These are phyloP conservation scores for Neofusicoccum parvum DNA, from an alignment of 2,329 filamentous ascomycete genomes.

Conservation along the genomic window DNA sequence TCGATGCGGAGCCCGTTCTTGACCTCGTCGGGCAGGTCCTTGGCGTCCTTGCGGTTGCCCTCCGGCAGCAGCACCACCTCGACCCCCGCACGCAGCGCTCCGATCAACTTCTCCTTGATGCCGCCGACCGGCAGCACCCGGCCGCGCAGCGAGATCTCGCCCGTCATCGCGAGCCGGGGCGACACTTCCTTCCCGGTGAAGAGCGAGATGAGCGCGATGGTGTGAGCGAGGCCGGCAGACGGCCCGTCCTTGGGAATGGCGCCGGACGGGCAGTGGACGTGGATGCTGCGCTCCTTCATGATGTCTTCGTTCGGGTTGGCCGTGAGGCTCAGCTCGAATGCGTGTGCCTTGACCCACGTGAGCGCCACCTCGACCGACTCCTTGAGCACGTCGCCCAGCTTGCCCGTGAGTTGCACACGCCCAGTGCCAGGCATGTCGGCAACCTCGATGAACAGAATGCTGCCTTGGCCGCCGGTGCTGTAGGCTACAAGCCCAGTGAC, in stretches of 20 bases:
- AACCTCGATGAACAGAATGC: conserved; percentile 97
- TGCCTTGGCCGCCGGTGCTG: conserved; percentile 80
- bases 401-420: conserved; percentile 91
- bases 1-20: conserved; percentile 84
- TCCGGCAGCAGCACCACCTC: conserved; percentile 89
- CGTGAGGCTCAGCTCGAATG: conserved; percentile 84
- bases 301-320: conserved; percentile 82
- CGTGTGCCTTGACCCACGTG: conserved; percentile 96
- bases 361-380: conserved; percentile 95
- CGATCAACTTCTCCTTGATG: conserved; percentile 98
- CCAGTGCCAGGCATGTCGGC: conserved; percentile 95
- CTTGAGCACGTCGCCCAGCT: conserved; percentile 94
- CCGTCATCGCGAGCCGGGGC: conserved; percentile 93
- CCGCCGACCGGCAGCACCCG: conserved; percentile 92
- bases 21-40: conserved; percentile 88
- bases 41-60: conserved; percentile 88
- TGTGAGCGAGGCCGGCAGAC: conserved; percentile 86
- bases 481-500: conserved; percentile 94
- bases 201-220: conserved; percentile 86
- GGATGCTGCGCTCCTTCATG: conserved; percentile 91
- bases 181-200: conserved; percentile 86
- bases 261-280: conserved; percentile 93
- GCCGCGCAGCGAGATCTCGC: conserved; percentile 77
- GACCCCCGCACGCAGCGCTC: conserved; percentile 87
- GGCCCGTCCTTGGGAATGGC: conserved; percentile 93